Percentiles rank a stretch among this genome's conserved stretches.
phyloP scores from a whole-genome alignment of 176 grass and related monocot species.

The Oryza nivara region DNA sequence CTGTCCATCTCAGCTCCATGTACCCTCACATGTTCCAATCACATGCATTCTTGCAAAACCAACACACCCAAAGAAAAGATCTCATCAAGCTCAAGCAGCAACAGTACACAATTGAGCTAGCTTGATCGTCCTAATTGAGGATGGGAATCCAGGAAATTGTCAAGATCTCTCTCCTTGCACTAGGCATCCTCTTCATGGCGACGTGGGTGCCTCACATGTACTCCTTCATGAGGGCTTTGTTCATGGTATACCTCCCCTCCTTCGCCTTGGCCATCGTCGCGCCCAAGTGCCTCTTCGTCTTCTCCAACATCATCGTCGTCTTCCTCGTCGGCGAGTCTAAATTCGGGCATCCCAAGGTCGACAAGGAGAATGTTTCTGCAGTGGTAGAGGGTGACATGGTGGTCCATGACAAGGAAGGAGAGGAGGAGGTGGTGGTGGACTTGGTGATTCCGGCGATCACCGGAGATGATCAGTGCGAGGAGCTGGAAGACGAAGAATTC shows the following conservation, averaged over 20 bases:
- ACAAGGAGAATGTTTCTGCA: not conserved
- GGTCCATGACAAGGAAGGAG: slow-evolving; percentile 1
- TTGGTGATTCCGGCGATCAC: not conserved
- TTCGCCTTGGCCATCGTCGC: slow-evolving; percentile 4
- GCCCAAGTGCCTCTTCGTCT: slow-evolving; percentile 58
- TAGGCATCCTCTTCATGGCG: slow-evolving; percentile 34
- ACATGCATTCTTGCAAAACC: not conserved
- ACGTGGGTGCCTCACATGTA: slow-evolving; percentile 44
- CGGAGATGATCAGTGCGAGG: not conserved
- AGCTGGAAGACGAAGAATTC: not conserved
- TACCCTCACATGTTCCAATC: not conserved
- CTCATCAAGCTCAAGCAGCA: no score
- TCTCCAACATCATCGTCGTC: slow-evolving; percentile 67
- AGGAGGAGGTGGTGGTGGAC: not conserved
- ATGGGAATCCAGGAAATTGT: not conserved
- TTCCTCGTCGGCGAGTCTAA: slow-evolving; percentile 60
- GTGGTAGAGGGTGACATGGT: not conserved
- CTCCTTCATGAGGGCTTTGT: slow-evolving; percentile 37
- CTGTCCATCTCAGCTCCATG: not conserved
- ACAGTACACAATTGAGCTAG: not conserved
- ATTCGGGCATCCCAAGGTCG: not conserved
- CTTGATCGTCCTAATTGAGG: not conserved
- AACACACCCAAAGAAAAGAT: not conserved
- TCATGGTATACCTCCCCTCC: slow-evolving; percentile 41
- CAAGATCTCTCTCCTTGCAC: slow-evolving; percentile 19